Base-by-base conservation (phyloP, 192 early-diverging fungal species). In the Diversispora eburnea region DNA sequence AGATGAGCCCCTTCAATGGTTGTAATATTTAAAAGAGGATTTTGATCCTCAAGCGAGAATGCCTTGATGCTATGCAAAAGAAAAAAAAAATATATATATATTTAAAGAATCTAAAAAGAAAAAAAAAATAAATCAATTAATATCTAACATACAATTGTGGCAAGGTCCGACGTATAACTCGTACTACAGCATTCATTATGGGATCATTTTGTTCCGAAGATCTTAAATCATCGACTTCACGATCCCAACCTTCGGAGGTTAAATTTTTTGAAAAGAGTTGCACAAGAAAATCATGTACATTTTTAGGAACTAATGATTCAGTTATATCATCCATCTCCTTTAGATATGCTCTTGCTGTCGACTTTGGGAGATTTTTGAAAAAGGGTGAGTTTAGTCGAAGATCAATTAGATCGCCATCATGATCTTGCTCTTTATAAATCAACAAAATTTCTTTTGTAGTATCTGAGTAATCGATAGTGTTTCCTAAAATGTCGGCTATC, bases 301-400 rank as follows among this genome's bases (percentile, higher is more conserved):
- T 41, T 9, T 66, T 19, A 25, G 49, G 49, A 75, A 67, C 67
- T 48, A 67, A 49, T 19, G 62, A 54, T 67, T 75, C 63, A 7
- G 63, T 75, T 55, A 67, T 75, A 22, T 41, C n/a, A 9, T 65
- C 63, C 63, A 75, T 56, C 63, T 75, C 73, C n/a, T 20, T 19
- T n/a, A 75, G 51, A 20, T 75, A 75, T 41, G 45, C 39, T 20
- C 12, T 41, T 54, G 65, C 48, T 45, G 66, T 47, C 42, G 42
- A 58, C 57, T 43, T 75, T 75, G 62, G 51, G 17, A 74, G 73
- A 5, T 54, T 64, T 46, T 56, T 74, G 41, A 74, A 45, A 19
- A 75, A 75, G 49, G 51, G 3, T 15, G 73, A 75, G 49, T 12
- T 13, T 47, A 7, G 41, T 8, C 55, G 4, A 8, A 67, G 64